Evolutionary conservation across 352 stramenopile species (phyloP).

Genomic region (Pythium utonaiense): DNA sequence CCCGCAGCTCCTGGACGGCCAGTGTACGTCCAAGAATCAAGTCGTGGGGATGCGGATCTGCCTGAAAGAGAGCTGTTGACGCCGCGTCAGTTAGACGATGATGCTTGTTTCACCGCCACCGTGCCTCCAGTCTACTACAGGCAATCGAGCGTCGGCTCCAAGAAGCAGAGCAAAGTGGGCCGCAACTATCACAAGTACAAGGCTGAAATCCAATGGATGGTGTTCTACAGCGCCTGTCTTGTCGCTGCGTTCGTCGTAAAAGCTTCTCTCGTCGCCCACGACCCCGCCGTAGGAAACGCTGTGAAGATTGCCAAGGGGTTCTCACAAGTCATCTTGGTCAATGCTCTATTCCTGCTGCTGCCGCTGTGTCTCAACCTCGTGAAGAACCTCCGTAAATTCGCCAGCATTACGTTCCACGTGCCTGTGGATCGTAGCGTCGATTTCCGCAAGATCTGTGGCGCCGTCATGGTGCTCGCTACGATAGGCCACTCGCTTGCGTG

Average conservation of each 20-base stretch:
- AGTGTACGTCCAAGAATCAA: too few relatives aligned
- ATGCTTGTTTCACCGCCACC: conserved; percentile 4
- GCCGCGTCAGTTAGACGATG: not conserved
- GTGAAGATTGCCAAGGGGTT: conserved; percentile 63
- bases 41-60: too few relatives aligned
- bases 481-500: conserved; percentile 50
- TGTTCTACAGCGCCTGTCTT: conserved; percentile 41
- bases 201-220: conserved; percentile 47
- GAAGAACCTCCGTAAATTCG: conserved; percentile 37
- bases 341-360: conserved; percentile 70
- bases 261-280: conserved; percentile 30
- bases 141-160: not conserved
- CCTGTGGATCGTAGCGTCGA: conserved; percentile 65
- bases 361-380: conserved; percentile 75
- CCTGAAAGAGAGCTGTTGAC: not conserved
- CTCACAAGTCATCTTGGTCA: conserved; percentile 69
- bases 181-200: conserved; percentile 46
- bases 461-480: conserved; percentile 61
- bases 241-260: conserved; percentile 47
- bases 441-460: conserved; percentile 74
- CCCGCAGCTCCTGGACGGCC: not conserved
- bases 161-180: conserved; percentile 17
- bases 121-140: conserved; percentile 9
- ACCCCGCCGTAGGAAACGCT: conserved; percentile 50
- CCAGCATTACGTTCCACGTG: conserved; percentile 38